Base-by-base conservation (phyloP, 495 filamentous ascomycete species). In the Parmelia sp. region DNA sequence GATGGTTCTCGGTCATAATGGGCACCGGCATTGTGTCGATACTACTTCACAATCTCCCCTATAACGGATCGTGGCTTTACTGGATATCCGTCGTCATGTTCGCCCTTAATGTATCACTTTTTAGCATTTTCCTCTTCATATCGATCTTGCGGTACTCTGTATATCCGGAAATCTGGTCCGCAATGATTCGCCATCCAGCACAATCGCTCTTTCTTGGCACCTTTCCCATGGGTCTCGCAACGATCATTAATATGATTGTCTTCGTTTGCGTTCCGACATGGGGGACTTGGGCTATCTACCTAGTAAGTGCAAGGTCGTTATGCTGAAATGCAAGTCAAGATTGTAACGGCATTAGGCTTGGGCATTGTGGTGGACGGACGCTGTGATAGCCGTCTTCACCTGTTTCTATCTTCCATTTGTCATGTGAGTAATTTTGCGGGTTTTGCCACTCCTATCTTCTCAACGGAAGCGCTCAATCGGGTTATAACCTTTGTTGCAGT, bases 11-110 rank as follows among this genome's bases (percentile, higher is more conserved):
- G 7, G 77, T 85, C 42, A 88, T 72, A 21, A 88, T 89, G 85
- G 83, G 86, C 37, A 89, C 86, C 0, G 86, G 85, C 7, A 84
- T 88, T 33, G 82, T 84, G 4, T 84, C 84, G 8, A 80, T 86
- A 36, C 74, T 87, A 12, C 75, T 87, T 4, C 78, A 85, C 66
- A 77, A 77, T 14, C 74, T 87, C 5, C 83, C 84, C 6, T 85
- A 82, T 64, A 80, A 84, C 62, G 81, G 73, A 19, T 8, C 27
- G 35, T 83, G 82, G 79, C 74, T 87, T 2, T 78, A 81, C 59
- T 80, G 74, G 65, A 73, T 86, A 21, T 84, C 82, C 0, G 67
- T 85, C 45, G 69, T 78, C 33, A 72, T 85, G 27, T 87, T 87
- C 64, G 74, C 69, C 1, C 64, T 86, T 6, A 87, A 88, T 60